phyloP scores from a whole-genome alignment of 2,329 filamentous ascomycete genomes.

The Hyphodiscus sp. region DNA sequence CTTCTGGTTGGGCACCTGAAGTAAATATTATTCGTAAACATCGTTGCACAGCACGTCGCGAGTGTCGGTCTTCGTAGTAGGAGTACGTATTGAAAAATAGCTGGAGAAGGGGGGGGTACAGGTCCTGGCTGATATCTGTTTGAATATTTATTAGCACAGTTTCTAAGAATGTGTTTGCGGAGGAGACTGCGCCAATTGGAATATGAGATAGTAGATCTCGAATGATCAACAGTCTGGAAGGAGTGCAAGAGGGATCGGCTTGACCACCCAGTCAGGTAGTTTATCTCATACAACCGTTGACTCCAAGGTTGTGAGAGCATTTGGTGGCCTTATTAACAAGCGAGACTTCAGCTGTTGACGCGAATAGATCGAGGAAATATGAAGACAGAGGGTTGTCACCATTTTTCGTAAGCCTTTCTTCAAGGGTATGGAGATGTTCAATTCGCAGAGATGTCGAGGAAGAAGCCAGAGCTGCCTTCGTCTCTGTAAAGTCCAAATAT shows the following conservation, averaged over 20 bases:
- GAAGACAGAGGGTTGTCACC: conserved; percentile 33
- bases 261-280: too few species aligned
- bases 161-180: not conserved
- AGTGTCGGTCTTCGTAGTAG: conserved; percentile 78
- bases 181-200: too few species aligned
- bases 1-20: conserved; percentile 46
- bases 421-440: conserved; percentile 46
- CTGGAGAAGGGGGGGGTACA: conserved; percentile 52
- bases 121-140: conserved; percentile 32
- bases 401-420: conserved; percentile 49
- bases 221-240: too few species aligned
- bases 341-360: not conserved
- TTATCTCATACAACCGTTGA: not conserved
- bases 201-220: too few species aligned
- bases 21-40: conserved; percentile 67
- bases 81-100: conserved; percentile 83
- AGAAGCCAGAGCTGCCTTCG: conserved; percentile 47
- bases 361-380: not conserved
- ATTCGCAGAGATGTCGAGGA: conserved; percentile 55
- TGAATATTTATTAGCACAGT: conserved; percentile 11
- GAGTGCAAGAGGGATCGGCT: too few species aligned
- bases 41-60: conserved; percentile 73
- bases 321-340: not conserved
- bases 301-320: not conserved
- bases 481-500: conserved; percentile 46